Evolutionary conservation across 345 rosid genomes (phyloP).

Genomic region (Eucalyptus marginata): DNA sequence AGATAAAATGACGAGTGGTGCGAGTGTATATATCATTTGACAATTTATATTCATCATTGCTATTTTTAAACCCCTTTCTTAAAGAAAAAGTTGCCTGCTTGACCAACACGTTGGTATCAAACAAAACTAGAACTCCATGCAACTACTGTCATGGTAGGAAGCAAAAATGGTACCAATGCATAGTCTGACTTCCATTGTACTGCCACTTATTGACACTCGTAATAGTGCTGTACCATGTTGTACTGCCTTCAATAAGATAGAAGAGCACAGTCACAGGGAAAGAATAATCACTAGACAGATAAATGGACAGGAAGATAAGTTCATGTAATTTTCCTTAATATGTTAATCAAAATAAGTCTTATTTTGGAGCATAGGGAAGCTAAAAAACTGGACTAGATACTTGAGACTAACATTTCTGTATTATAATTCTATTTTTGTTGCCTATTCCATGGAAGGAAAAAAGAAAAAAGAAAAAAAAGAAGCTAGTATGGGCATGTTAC

Average conservation of each 20-base stretch:
- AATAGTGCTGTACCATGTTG: conserved; percentile 66
- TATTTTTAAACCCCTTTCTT: neutral
- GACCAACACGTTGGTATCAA: neutral
- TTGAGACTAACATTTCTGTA: neutral
- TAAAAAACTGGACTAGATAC: neutral
- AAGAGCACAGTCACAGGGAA: neutral
- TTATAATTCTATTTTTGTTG: neutral
- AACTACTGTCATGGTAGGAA: neutral
- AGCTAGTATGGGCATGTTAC: conserved; percentile 7
- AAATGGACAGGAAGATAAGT: neutral
- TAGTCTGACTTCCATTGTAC: conserved; percentile 54
- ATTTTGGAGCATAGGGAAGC: neutral
- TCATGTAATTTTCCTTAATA: neutral
- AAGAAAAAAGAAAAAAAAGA: neutral
- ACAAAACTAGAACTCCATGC: neutral
- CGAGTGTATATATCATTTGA: neutral
- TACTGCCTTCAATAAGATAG: conserved; percentile 41
- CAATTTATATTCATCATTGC: neutral
- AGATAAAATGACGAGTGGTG: neutral
- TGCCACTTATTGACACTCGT: conserved; percentile 36
- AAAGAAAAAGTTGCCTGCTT: neutral
- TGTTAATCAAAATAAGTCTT: neutral
- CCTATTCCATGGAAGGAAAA: neutral
- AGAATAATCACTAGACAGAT: neutral
- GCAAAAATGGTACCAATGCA: conserved; percentile 31